Base-by-base conservation (phyloP, 345 rosid species). In the Moricandia moricandioides region DNA sequence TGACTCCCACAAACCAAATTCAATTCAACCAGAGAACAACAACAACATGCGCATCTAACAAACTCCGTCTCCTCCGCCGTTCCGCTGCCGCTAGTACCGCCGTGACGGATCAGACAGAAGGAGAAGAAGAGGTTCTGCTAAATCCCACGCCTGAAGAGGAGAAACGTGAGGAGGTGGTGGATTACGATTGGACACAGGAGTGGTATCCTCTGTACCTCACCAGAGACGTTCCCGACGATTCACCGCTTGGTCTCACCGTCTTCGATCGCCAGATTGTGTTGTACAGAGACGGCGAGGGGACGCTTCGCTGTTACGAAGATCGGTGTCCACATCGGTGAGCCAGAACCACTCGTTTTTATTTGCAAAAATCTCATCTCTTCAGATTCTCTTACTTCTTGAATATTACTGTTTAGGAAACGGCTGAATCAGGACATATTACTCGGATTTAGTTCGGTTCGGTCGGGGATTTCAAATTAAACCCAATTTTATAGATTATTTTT, bases 201-300 rank as follows among this genome's bases (percentile, higher is more conserved):
- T 89, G 98, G 98, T 93, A 91, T 62, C 98, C 97, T 8, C 80
- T 93, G 80, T 93, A 93, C 70, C 89, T 94, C 30, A 77, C 93
- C 14, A 81, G 73, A 73, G 93, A 94, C 78, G 82, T 94, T 0
- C 97, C 97, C 0, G 89, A 90, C 34, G 97, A 94, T 80, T 88
- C 98, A 1, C 97, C 98, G n/a, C 75, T 91, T 8, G 98, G 97
- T 0, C 95, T 94, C 62, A 87, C 87, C 18, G 95, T 94, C 14
- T 94, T 81, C 72, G 97, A 91, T 75, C 87, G 80, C 71, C 95
- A 91, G 82, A 71, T 91, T 1, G 97, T 90, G 34, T 73, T 94
- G 86, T 94, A 83, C 39, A 88, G 78, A 76, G 98, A 94, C 78
- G 96, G 93, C 3, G 63, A 79, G 0, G 96, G 93, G 2, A 83